Conservation (phyloP, 129 eudicot genomes). For the Helianthus tuberosus region DNA sequence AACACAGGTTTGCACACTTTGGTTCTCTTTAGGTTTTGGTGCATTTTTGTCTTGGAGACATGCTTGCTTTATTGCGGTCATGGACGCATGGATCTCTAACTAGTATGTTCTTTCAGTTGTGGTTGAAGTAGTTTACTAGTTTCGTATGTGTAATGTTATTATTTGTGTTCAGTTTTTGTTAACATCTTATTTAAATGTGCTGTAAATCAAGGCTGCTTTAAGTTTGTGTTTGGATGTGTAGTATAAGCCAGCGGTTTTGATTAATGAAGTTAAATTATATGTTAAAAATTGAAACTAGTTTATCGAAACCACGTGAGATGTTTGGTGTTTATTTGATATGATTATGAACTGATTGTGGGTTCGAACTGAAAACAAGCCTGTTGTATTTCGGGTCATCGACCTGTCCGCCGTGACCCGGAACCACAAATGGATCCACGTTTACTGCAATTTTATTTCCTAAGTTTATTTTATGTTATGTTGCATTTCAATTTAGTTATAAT, state of each 20-base stretch:
- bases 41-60: neutral
- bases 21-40: neutral
- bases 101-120: neutral
- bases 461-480: too few species aligned
- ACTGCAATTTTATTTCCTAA: too few species aligned
- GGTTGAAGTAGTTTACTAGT: slow-evolving; percentile 1
- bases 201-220: neutral
- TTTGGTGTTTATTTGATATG: neutral
- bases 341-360: too few species aligned
- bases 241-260: neutral
- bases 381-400: too few species aligned
- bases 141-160: neutral
- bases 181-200: neutral
- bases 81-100: neutral
- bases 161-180: neutral
- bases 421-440: too few species aligned
- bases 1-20: neutral
- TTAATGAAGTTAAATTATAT: neutral
- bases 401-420: too few species aligned
- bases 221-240: neutral
- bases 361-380: too few species aligned
- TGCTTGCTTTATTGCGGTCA: neutral
- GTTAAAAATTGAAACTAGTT: neutral
- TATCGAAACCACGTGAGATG: neutral
- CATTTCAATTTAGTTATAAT: too few species aligned